phyloP scores from a whole-genome alignment of 345 rosid genomes.

The Brassica rapa region DNA sequence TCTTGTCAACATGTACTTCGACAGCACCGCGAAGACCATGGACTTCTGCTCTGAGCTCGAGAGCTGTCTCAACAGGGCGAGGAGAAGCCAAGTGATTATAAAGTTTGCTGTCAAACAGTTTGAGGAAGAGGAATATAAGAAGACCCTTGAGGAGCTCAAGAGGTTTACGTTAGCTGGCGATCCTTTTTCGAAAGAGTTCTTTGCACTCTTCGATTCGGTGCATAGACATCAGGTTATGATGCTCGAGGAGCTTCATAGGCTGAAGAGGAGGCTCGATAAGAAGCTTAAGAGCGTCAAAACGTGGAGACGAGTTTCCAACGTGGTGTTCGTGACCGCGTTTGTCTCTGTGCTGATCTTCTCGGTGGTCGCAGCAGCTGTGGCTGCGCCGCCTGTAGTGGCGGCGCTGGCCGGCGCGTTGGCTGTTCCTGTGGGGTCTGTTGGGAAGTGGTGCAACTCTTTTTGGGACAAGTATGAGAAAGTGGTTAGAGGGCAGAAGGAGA shows the following conservation, averaged over 20 bases:
- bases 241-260: slow-evolving; percentile 51
- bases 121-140: slow-evolving; percentile 61
- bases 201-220: slow-evolving; percentile 48
- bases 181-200: slow-evolving; percentile 76
- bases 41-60: slow-evolving; percentile 76
- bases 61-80: slow-evolving; percentile 64
- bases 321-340: slow-evolving; percentile 66
- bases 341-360: slow-evolving; percentile 79
- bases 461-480: slow-evolving; percentile 64
- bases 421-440: slow-evolving; percentile 66
- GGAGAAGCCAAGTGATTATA: slow-evolving; percentile 63
- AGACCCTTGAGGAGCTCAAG: slow-evolving; percentile 65
- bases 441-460: slow-evolving; percentile 74
- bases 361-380: slow-evolving; percentile 82
- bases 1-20: slow-evolving; percentile 71
- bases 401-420: slow-evolving; percentile 72
- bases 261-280: slow-evolving; percentile 65
- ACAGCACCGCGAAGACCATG: slow-evolving; percentile 57
- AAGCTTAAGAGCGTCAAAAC: slow-evolving; percentile 56
- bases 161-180: slow-evolving; percentile 64
- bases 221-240: slow-evolving; percentile 53
- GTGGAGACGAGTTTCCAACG: slow-evolving; percentile 76
- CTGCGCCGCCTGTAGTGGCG: slow-evolving; percentile 72
- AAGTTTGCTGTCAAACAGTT: slow-evolving; percentile 61
- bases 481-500: slow-evolving; percentile 55